These are phyloP conservation scores for Melastoma malabathricum DNA, from an alignment of 345 rosid genomes.

Conservation along the genomic window DNA sequence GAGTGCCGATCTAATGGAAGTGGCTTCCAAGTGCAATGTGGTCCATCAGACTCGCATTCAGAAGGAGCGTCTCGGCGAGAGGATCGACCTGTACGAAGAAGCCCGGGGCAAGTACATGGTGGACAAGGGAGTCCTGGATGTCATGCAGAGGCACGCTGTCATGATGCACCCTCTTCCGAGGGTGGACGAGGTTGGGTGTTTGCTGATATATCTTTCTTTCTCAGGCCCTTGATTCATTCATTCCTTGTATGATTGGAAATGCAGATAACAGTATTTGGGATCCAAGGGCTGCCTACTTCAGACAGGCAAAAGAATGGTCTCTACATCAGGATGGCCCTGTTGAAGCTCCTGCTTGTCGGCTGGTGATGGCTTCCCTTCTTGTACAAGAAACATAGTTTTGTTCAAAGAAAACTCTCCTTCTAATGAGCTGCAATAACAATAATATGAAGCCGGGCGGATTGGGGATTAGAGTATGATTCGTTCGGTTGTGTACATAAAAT, in stretches of 20 bases:
- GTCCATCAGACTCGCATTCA: constrained; percentile 91
- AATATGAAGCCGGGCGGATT: no score
- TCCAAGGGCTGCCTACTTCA: constrained; percentile 91
- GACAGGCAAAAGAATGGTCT: constrained; percentile 99
- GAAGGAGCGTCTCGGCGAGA: constrained; percentile 77
- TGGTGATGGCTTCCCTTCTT: constrained; percentile 18
- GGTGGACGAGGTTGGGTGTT: constrained; percentile 96
- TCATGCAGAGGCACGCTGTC: constrained; percentile 74
- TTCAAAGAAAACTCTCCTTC: no score
- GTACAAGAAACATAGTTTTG: no score
- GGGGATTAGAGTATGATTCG: no score
- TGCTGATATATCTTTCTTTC: no score
- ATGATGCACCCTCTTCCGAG: constrained; percentile 96
- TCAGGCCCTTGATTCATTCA: no score
- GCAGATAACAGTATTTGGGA: no score
- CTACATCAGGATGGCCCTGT: constrained; percentile 85
- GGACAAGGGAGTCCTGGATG: constrained; percentile 37
- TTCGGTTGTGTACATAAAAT: no score
- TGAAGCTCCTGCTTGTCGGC: constrained; percentile 47
- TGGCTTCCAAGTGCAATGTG: constrained; percentile 77
- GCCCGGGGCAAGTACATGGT: constrained; percentile 92
- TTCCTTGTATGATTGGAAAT: no score
- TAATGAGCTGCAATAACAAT: no score
- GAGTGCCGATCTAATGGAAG: constrained; percentile 63
- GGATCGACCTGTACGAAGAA: constrained; percentile 72